Conservation (phyloP, 352 stramenopile genomes). For the Phytophthora hibernalis region DNA sequence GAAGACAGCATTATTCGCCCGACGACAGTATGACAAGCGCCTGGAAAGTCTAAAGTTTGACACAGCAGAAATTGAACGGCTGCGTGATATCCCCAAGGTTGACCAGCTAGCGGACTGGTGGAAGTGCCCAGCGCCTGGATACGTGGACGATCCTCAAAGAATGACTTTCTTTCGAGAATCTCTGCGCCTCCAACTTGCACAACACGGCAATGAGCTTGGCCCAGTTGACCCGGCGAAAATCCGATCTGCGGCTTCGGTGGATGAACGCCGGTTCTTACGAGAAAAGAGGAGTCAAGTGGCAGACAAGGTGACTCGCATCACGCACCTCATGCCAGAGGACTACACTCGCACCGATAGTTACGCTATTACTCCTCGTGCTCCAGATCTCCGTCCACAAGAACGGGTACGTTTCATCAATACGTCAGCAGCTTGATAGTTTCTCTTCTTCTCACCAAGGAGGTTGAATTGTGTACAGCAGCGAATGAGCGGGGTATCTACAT, state of each 20-base stretch:
- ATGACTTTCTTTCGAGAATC: slow-evolving; percentile 47
- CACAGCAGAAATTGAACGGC: slow-evolving; percentile 54
- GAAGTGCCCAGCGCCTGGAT: slow-evolving; percentile 51
- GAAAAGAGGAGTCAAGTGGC: slow-evolving; percentile 49
- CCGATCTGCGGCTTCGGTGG: slow-evolving; percentile 41
- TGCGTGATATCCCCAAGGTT: slow-evolving; percentile 59
- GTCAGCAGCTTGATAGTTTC: not conserved
- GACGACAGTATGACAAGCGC: slow-evolving; percentile 39
- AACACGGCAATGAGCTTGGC: slow-evolving; percentile 37
- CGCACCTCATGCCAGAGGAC: slow-evolving; percentile 38
- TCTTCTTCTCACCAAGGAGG: not conserved
- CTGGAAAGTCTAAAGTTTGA: slow-evolving; percentile 62
- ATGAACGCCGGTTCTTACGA: slow-evolving; percentile 40
- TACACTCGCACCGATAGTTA: slow-evolving; percentile 37
- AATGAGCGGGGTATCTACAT: not conserved
- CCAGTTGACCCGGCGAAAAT: slow-evolving; percentile 60
- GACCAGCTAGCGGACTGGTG: slow-evolving; percentile 62
- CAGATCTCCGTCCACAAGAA: slow-evolving; percentile 54
- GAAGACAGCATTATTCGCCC: slow-evolving; percentile 43
- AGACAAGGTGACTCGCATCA: slow-evolving; percentile 55
- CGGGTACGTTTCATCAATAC: slow-evolving; percentile 30
- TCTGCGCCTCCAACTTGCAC: slow-evolving; percentile 51
- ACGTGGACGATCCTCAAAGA: slow-evolving; percentile 59
- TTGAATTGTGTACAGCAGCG: slow-evolving; percentile 10
- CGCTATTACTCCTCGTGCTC: slow-evolving; percentile 31